Percentiles rank a stretch among this genome's conserved stretches.
Conservation (phyloP, 2,329 filamentous ascomycete species). For the Cladophialophora immunda region DNA sequence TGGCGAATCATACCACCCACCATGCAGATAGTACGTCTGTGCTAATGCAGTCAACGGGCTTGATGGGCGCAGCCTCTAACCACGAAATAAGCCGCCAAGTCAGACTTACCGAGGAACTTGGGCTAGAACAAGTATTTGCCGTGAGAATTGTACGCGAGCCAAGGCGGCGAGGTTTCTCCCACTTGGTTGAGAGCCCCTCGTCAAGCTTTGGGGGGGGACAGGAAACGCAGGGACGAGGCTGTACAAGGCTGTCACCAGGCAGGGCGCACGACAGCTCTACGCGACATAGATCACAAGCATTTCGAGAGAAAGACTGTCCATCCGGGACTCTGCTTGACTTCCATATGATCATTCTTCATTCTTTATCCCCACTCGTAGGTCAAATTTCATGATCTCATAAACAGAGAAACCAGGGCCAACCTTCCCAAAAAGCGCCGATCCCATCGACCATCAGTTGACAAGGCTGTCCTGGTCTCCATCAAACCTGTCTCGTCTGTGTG, state of each 20-base stretch:
- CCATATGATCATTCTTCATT: neutral
- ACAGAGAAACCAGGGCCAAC: neutral
- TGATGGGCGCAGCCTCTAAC: neutral
- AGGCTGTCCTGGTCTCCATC: slow-evolving; percentile 1
- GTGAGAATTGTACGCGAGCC: neutral
- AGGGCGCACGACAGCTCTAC: neutral
- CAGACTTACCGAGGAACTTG: neutral
- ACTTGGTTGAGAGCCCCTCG: neutral
- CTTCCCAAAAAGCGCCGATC: neutral
- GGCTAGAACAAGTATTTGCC: neutral
- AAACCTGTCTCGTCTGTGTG: slow-evolving; percentile 1
- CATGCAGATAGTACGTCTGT: neutral
- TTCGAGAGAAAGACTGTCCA: neutral
- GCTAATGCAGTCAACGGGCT: neutral
- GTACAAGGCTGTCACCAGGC: neutral
- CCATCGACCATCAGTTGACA: neutral
- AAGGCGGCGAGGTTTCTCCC: neutral
- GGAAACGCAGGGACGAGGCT: neutral
- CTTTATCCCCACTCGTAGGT: neutral
- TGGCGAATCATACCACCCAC: neutral
- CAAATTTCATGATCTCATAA: slow-evolving; percentile 11
- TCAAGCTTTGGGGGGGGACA: neutral
- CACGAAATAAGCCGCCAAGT: neutral
- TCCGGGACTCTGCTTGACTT: neutral
- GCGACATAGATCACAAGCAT: neutral